phyloP scores from a whole-genome alignment of 73 alveolate genomes.

The Paraurostyla sp. region DNA sequence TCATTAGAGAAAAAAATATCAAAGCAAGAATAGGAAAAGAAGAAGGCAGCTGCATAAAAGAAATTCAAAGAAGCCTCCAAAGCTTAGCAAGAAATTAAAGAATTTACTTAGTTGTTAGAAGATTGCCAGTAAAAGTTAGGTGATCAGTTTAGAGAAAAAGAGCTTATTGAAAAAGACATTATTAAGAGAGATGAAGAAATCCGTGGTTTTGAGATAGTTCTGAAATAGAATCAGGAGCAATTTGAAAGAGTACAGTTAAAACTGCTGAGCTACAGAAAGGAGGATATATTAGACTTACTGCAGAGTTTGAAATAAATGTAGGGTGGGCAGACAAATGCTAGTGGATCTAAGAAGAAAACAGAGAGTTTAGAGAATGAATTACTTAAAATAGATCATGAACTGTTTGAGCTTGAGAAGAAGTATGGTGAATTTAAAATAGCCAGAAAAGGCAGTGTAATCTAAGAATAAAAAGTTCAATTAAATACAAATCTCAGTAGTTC shows the following conservation, averaged over 20 bases:
- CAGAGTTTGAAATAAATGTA: conserved; percentile 19
- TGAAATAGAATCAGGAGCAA: neutral
- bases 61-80: conserved; percentile 63
- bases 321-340: neutral
- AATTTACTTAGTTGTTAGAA: neutral
- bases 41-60: conserved; percentile 54
- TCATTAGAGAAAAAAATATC: conserved; percentile 29
- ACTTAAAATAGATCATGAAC: conserved; percentile 32
- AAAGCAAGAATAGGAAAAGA: conserved; percentile 52
- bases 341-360: conserved; percentile 28
- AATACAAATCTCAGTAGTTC: neutral
- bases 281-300: conserved; percentile 42
- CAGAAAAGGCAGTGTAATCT: neutral
- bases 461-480: neutral
- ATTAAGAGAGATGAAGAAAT: conserved; percentile 30
- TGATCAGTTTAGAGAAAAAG: conserved; percentile 14
- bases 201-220: neutral
- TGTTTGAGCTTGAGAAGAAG: conserved; percentile 60
- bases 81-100: conserved; percentile 54
- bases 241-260: conserved; percentile 31
- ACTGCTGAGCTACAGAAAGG: conserved; percentile 52
- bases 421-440: conserved; percentile 40
- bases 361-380: conserved; percentile 22
- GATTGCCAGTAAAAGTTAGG: neutral
- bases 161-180: conserved; percentile 2